Evolutionary conservation across 352 stramenopile genomes (phyloP).

Genomic region (Phytopythium boreale): DNA sequence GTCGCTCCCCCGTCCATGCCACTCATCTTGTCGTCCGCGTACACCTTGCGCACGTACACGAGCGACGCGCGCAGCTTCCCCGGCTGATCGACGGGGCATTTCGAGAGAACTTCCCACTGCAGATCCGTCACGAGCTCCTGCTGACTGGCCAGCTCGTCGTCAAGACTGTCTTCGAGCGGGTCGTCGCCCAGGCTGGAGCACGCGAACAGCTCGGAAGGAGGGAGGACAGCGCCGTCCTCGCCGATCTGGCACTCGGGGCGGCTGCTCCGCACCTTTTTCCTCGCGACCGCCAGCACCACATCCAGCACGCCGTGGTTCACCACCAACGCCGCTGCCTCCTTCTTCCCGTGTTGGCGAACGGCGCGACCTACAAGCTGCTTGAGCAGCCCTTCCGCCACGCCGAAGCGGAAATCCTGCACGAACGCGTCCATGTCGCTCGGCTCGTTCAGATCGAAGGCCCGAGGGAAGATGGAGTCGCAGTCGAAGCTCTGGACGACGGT

Average conservation of each 20-base stretch:
- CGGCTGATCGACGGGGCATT: constrained; percentile 40
- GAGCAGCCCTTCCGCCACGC: constrained; percentile 77
- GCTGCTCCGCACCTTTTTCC: constrained; percentile 59
- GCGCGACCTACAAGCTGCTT: constrained; percentile 49
- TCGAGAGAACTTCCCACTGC: constrained; percentile 67
- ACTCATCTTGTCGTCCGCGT: constrained; percentile 31
- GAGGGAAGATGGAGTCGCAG: constrained; percentile 82
- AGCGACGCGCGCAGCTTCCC: constrained; percentile 49
- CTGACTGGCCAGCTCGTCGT: constrained; percentile 26
- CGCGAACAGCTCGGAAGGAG: neutral
- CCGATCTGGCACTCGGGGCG: constrained; percentile 13
- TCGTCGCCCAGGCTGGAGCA: constrained; percentile 17
- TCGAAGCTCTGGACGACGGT: constrained; percentile 84
- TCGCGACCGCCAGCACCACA: constrained; percentile 45
- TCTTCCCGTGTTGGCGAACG: constrained; percentile 5
- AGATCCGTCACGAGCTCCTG: constrained; percentile 70
- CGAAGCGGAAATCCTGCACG: constrained; percentile 89
- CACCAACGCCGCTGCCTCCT: constrained; percentile 12
- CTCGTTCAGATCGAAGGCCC: constrained; percentile 89
- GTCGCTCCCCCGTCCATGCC: constrained; percentile 8
- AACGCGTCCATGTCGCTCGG: constrained; percentile 83
- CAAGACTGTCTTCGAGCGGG: constrained; percentile 57
- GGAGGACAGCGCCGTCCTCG: neutral
- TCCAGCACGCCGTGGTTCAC: constrained; percentile 59
- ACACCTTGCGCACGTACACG: constrained; percentile 49